Percentiles rank a stretch among this genome's conserved stretches.
Evolutionary conservation across 345 rosid genomes (phyloP).

Genomic region (Camelina hispida): DNA sequence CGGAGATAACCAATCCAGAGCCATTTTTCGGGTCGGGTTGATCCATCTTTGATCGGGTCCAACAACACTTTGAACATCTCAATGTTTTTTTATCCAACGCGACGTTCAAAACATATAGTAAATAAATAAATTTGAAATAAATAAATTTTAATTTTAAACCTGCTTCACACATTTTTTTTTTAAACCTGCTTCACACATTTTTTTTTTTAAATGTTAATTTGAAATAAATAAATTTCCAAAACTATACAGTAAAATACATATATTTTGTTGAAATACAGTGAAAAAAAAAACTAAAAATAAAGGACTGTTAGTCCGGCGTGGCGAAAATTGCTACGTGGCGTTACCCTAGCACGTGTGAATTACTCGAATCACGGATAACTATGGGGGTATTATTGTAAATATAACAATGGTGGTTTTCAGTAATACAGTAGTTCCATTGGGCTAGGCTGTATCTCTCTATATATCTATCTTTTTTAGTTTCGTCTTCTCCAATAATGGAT

Average conservation of each 20-base stretch:
- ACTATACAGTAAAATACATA: too few species aligned
- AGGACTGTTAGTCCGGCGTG: neutral
- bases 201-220: too few species aligned
- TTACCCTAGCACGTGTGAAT: slow-evolving; percentile 27
- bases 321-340: neutral
- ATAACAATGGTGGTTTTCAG: too few species aligned
- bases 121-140: too few species aligned
- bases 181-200: neutral
- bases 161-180: neutral
- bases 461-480: neutral
- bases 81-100: too few species aligned
- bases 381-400: slow-evolving; percentile 17
- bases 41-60: slow-evolving; percentile 34
- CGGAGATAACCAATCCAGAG: slow-evolving; percentile 39
- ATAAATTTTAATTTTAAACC: too few species aligned
- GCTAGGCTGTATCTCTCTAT: neutral
- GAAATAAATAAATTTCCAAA: too few species aligned
- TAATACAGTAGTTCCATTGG: slow-evolving; percentile 5
- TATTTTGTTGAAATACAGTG: neutral
- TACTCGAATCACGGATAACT: neutral
- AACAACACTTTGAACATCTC: neutral
- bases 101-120: too few species aligned
- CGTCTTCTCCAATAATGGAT: slow-evolving; percentile 45
- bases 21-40: slow-evolving; percentile 38
- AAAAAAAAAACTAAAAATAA: neutral